A percentile compares a stretch with the other conserved stretches of the same genome.
These are phyloP conservation scores for Verticillium dahliae DNA, from an alignment of 2,329 filamentous ascomycete genomes.

Conservation along the genomic window DNA sequence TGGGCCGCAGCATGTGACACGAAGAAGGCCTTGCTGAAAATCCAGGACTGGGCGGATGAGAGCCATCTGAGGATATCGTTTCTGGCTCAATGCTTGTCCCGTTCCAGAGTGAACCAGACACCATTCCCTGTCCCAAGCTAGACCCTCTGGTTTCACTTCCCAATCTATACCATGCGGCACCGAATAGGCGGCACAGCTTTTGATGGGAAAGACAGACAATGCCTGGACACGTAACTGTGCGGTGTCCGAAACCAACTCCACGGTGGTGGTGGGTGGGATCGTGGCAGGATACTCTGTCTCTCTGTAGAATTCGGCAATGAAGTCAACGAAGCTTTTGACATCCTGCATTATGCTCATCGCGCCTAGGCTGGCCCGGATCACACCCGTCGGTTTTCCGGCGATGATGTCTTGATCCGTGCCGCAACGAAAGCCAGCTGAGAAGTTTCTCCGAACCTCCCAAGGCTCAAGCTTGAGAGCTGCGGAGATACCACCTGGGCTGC, in stretches of 20 bases:
- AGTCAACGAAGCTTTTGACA: slow-evolving; percentile 63
- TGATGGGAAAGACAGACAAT: slow-evolving; percentile 81
- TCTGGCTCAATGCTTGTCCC: slow-evolving; percentile 79
- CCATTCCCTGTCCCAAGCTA: slow-evolving; percentile 96
- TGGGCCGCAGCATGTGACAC: slow-evolving; percentile 45
- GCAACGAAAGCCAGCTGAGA: slow-evolving; percentile 78
- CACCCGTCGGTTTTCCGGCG: slow-evolving; percentile 78
- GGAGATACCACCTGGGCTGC: slow-evolving; percentile 85
- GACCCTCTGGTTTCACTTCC: slow-evolving; percentile 74
- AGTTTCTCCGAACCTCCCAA: slow-evolving; percentile 80
- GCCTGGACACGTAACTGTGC: slow-evolving; percentile 42
- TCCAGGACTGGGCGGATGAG: slow-evolving; percentile 72
- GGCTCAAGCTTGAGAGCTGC: slow-evolving; percentile 64
- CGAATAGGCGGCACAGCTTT: slow-evolving; percentile 79
- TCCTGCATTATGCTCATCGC: slow-evolving; percentile 81
- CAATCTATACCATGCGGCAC: slow-evolving; percentile 60
- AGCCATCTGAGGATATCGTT: slow-evolving; percentile 81
- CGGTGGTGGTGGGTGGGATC: slow-evolving; percentile 2
- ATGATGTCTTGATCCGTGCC: slow-evolving; percentile 78
- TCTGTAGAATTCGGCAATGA: slow-evolving; percentile 63
- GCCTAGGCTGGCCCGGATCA: slow-evolving; percentile 79
- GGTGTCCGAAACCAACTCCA: not conserved
- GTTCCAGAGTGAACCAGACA: slow-evolving; percentile 85
- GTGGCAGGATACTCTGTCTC: slow-evolving; percentile 11
- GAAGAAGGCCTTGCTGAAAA: slow-evolving; percentile 58